These are phyloP conservation scores for Purshia tridentata DNA, from an alignment of 306 rosid species.

Conservation along the genomic window DNA sequence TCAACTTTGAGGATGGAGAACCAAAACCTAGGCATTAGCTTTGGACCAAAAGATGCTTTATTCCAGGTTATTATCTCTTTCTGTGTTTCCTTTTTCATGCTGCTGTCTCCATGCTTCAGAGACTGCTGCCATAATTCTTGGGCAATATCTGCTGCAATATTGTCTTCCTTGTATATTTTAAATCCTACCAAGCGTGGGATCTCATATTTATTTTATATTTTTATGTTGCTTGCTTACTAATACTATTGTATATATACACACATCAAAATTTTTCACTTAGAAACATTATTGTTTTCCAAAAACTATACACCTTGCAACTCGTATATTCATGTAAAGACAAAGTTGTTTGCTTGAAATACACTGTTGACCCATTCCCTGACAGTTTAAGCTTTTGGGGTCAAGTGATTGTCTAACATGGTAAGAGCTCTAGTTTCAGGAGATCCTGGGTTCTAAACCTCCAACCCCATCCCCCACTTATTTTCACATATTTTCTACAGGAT, in stretches of 20 bases:
- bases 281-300: not conserved
- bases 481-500: too few relatives aligned
- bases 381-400: too few relatives aligned
- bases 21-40: slow-evolving; percentile 29
- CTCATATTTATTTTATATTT: not conserved
- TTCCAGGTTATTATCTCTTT: slow-evolving; percentile 32
- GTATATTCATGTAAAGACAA: not conserved
- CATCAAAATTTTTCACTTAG: not conserved
- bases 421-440: too few relatives aligned
- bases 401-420: too few relatives aligned
- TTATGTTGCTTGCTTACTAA: slow-evolving; percentile 1
- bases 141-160: not conserved
- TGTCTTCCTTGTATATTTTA: not conserved
- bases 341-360: too few relatives aligned
- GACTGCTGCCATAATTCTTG: not conserved
- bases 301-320: not conserved
- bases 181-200: not conserved
- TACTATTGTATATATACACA: not conserved
- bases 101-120: not conserved
- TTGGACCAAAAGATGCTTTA: slow-evolving; percentile 41
- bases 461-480: too few relatives aligned
- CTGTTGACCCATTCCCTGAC: too few relatives aligned
- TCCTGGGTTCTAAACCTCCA: too few relatives aligned
- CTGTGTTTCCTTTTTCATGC: slow-evolving; percentile 1
- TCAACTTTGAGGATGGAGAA: slow-evolving; percentile 30